Evolutionary conservation across 495 filamentous ascomycete genomes (phyloP).

Genomic region (Aspergillus bertholletiae): DNA sequence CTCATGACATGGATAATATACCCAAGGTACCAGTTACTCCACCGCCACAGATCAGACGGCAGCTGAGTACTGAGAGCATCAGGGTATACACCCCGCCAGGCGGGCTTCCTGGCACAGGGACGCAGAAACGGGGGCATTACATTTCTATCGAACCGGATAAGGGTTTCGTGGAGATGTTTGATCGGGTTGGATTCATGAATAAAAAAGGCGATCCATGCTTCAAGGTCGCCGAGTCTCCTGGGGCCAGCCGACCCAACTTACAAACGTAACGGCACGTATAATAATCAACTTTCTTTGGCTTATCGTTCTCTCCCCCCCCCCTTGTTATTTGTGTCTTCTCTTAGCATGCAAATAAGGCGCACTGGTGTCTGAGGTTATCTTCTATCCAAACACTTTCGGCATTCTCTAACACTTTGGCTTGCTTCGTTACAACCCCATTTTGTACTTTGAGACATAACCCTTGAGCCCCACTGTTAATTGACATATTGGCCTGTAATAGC

Average conservation of each 20-base stretch:
- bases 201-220: slow-evolving; percentile 34
- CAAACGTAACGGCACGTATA: background rate
- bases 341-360: background rate
- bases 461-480: background rate
- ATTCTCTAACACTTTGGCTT: too few relatives aligned
- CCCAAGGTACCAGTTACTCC: slow-evolving; percentile 27
- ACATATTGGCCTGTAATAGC: background rate
- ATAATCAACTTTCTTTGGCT: background rate
- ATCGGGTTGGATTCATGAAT: slow-evolving; percentile 48
- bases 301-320: background rate
- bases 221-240: slow-evolving; percentile 16
- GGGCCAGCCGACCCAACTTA: background rate
- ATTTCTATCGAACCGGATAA: slow-evolving; percentile 44
- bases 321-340: background rate
- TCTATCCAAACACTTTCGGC: background rate
- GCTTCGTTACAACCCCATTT: background rate
- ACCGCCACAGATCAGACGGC: slow-evolving; percentile 30
- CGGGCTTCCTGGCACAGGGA: slow-evolving; percentile 25
- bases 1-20: background rate
- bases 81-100: slow-evolving; percentile 65
- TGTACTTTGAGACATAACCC: too few relatives aligned
- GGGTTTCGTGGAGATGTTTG: slow-evolving; percentile 65
- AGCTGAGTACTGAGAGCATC: slow-evolving; percentile 63
- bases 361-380: background rate
- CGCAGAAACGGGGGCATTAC: slow-evolving; percentile 30